Base-by-base conservation (phyloP, 202 grass and related monocot species). In the Bolboschoenoplectus hybrid region DNA sequence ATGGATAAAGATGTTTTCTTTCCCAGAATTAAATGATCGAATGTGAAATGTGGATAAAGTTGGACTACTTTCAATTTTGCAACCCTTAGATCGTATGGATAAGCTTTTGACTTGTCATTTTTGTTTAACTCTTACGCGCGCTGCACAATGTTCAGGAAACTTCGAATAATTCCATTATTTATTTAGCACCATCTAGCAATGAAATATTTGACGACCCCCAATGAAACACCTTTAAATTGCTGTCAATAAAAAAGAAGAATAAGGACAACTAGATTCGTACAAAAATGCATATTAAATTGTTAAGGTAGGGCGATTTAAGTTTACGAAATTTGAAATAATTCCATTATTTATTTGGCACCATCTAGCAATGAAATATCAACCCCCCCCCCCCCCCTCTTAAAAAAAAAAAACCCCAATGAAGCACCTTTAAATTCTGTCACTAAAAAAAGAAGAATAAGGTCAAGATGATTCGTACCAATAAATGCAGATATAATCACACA, bases 271-370 rank as follows among this genome's bases (percentile, higher is more conserved):
- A 4, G n/a, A 79, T 58, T 79, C 6, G 16, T 13, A 63, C 57
- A 50, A 9, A 82, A 36, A 65, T 40, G 36, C 45, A 44, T 3
- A 17, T 58, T 5, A 17, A 58, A n/a, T 58, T 58, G 56, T 19
- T 19, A 1, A n/a, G 53, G 56, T 58, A n/a, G 13, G 2, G 2
- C 16, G 26, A 5, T 14, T 58, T 19, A 11, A 14, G 56, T 13
- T 58, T n/a, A 58, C n/a, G 10, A 39, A 65, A 32, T 36, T 34
- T 36, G 1, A 20, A 55, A 65, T 65, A 65, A 32, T 35, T 36
- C 63, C 62, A 64, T 64, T 64, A 65, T 36, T 32, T 32, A 52
- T 78, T 39, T 78, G 50, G 51, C 14, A 41, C 52, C 17, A 79
- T 40, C 51, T 57, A 40, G 1, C 32, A 79, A 49, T n/a, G 4